phyloP scores from a whole-genome alignment of 805 yeast genomes.

The Tetrapisispora pingtungensis region DNA sequence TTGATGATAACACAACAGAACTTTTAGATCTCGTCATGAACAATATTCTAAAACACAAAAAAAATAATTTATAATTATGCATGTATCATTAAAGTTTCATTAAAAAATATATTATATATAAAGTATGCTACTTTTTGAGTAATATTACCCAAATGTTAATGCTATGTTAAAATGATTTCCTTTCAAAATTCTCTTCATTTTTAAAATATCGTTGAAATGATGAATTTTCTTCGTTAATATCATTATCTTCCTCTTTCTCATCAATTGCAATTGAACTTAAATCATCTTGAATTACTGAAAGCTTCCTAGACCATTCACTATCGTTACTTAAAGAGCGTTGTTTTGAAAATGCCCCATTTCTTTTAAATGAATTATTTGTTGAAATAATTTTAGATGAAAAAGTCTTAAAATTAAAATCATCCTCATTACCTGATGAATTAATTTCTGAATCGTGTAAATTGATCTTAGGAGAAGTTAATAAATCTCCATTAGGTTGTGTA shows the following conservation, averaged over 20 bases:
- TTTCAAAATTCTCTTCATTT: not conserved
- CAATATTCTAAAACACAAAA: not conserved
- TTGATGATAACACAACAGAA: slow-evolving; percentile 8
- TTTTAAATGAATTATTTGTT: no score
- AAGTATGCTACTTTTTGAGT: not conserved
- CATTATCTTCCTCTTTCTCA: not conserved
- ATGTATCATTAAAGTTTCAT: not conserved
- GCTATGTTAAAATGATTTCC: not conserved
- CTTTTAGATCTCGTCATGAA: slow-evolving; percentile 9
- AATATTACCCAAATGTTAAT: not conserved
- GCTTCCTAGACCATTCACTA: slow-evolving; percentile 4
- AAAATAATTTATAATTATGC: not conserved
- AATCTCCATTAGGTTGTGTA: not conserved
- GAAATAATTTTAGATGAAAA: not conserved
- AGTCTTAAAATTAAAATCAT: not conserved
- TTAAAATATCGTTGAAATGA: not conserved
- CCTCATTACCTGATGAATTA: not conserved
- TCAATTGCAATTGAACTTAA: not conserved
- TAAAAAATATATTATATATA: not conserved
- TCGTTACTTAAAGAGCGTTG: slow-evolving; percentile 4
- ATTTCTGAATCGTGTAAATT: slow-evolving; percentile 1
- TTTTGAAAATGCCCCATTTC: not conserved
- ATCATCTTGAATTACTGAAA: not conserved
- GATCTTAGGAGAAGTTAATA: not conserved
- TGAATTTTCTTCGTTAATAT: not conserved